phyloP scores from a whole-genome alignment of 1,284 basidiomycete species.

The Mycosarcoma maydis region DNA sequence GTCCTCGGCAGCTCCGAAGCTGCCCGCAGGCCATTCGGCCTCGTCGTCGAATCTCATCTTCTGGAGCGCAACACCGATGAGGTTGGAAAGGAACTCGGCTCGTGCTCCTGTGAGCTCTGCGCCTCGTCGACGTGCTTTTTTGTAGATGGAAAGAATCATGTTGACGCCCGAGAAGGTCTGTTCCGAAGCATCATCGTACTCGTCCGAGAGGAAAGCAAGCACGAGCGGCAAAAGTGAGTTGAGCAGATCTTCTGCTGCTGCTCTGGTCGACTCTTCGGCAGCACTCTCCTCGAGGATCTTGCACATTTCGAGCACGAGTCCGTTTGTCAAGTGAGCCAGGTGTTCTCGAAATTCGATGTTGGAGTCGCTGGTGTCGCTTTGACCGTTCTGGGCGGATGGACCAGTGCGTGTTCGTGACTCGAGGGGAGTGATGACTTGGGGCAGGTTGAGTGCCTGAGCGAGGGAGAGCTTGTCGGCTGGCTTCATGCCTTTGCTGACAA shows the following conservation, averaged over 20 bases:
- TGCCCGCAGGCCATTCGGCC: constrained; percentile 82
- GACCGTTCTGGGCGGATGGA: constrained; percentile 10
- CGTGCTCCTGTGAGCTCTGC: constrained; percentile 41
- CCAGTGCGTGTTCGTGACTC: constrained; percentile 56
- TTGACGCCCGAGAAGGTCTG: constrained; percentile 57
- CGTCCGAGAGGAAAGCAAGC: constrained; percentile 87
- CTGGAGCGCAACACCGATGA: constrained; percentile 81
- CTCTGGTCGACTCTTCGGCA: constrained; percentile 74
- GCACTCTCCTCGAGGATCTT: constrained; percentile 79
- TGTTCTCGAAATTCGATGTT: constrained; percentile 86
- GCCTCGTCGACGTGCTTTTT: constrained; percentile 57
- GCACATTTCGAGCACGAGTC: constrained; percentile 82
- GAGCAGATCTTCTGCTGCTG: constrained; percentile 77
- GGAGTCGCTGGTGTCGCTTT: constrained; percentile 73
- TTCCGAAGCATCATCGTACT: constrained; percentile 70
- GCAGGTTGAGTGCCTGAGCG: constrained; percentile 82
- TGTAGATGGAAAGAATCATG: constrained; percentile 59
- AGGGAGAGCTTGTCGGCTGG: constrained; percentile 89
- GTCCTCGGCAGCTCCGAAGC: constrained; percentile 74
- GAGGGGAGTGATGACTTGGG: constrained; percentile 50
- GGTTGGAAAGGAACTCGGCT: constrained; percentile 76
- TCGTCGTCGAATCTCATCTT: constrained; percentile 75
- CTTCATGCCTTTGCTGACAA: constrained; percentile 91
- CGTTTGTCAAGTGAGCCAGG: constrained; percentile 84
- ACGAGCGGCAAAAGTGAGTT: constrained; percentile 81